Percentiles rank a stretch among this genome's conserved stretches.
Conservation (phyloP, 2,329 filamentous ascomycete species). For the Magnaporthiopsis poae region DNA sequence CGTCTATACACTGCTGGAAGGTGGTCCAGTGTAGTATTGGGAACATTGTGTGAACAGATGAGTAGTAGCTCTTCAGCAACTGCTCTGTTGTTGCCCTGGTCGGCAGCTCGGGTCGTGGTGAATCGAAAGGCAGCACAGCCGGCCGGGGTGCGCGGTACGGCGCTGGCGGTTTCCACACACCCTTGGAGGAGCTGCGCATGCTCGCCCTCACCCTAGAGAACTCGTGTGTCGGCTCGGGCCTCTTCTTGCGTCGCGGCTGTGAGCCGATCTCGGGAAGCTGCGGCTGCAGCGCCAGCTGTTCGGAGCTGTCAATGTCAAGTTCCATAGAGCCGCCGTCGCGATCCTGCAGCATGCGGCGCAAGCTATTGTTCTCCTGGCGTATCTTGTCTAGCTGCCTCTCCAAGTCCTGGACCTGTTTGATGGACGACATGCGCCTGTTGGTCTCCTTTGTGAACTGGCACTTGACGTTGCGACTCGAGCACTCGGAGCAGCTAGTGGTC, state of each 20-base stretch:
- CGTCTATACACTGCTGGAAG: conserved; percentile 66
- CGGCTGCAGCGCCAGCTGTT: conserved; percentile 38
- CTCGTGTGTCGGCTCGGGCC: conserved; percentile 54
- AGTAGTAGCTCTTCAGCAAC: conserved; percentile 65
- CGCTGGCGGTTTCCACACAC: conserved; percentile 69
- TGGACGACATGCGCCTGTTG: conserved; percentile 95
- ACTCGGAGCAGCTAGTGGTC: conserved; percentile 91
- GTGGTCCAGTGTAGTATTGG: conserved; percentile 83
- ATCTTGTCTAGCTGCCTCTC: conserved; percentile 80
- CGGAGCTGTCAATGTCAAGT: conserved; percentile 22
- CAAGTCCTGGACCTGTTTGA: conserved; percentile 96
- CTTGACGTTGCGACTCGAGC: conserved; percentile 89
- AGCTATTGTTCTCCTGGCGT: conserved; percentile 66
- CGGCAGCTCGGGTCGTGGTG: conserved; percentile 56
- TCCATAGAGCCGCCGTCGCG: conserved; percentile 30
- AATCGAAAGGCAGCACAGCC: conserved; percentile 24
- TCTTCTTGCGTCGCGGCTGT: conserved; percentile 54
- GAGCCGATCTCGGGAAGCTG: conserved; percentile 57
- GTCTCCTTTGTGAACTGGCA: conserved; percentile 99
- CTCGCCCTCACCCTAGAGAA: conserved; percentile 63
- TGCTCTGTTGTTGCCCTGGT: conserved; percentile 59
- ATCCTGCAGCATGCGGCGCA: conserved; percentile 55
- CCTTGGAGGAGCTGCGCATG: conserved; percentile 62
- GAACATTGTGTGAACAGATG: conserved; percentile 66
- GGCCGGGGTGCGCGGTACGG: conserved; percentile 49